phyloP scores from a whole-genome alignment of 768 basidiomycete genomes.

The Suillus clintonianus region DNA sequence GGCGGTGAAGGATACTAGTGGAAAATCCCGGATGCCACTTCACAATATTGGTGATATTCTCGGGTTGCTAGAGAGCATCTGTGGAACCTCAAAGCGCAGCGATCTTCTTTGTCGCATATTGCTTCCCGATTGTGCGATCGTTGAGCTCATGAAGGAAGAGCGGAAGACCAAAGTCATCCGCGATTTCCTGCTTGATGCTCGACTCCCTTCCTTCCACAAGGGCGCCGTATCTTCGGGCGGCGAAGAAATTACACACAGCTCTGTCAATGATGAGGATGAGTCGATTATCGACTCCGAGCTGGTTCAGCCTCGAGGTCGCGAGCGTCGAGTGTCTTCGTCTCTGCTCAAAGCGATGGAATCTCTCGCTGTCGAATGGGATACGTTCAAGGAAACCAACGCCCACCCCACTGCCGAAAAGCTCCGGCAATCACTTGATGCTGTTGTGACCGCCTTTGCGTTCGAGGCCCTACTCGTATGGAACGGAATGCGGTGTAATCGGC shows the following conservation, averaged over 20 bases:
- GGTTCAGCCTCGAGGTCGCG: conserved; percentile 53
- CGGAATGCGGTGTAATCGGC: conserved; percentile 59
- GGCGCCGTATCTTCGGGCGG: conserved; percentile 1
- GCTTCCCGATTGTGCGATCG: conserved; percentile 72
- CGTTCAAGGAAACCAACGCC: conserved; percentile 28
- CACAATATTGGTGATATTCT: conserved; percentile 64
- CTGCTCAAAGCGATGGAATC: conserved; percentile 64
- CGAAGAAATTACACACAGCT: neutral
- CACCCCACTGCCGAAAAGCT: conserved; percentile 62
- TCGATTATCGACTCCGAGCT: conserved; percentile 31
- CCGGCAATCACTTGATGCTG: conserved; percentile 69
- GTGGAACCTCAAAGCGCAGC: conserved; percentile 51
- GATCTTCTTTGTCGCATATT: conserved; percentile 48
- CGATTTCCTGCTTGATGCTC: conserved; percentile 69
- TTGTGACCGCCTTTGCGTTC: conserved; percentile 65
- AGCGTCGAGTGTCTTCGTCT: conserved; percentile 62
- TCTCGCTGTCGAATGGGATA: conserved; percentile 51
- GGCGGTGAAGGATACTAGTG: conserved; percentile 38
- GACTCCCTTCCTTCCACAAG: conserved; percentile 46
- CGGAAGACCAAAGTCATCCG: conserved; percentile 58
- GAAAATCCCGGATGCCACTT: conserved; percentile 46
- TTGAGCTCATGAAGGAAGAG: conserved; percentile 61
- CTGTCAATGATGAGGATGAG: neutral
- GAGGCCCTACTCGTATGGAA: conserved; percentile 67
- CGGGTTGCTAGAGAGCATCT: conserved; percentile 62